These are phyloP conservation scores for Purpureocillium lavendulum DNA, from an alignment of 2,329 filamentous ascomycete genomes.

Conservation along the genomic window DNA sequence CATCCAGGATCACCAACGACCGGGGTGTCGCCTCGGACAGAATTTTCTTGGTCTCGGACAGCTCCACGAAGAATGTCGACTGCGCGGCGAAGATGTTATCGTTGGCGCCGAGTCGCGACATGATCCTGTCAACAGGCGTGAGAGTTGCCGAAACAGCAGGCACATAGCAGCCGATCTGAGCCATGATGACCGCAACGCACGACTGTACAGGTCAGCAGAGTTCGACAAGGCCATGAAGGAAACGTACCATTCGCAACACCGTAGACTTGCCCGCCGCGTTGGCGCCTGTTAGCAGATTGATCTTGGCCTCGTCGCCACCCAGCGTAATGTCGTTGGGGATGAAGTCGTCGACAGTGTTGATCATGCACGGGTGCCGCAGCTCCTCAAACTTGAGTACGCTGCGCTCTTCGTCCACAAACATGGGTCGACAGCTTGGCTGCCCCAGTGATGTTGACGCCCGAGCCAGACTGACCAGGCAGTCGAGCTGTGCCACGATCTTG, in stretches of 20 bases:
- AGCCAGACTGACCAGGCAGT: conserved; percentile 88
- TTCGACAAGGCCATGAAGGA: no score
- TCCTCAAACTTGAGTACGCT: conserved; percentile 89
- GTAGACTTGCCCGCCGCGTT: conserved; percentile 98
- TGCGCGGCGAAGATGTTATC: conserved; percentile 99
- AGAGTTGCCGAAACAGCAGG: conserved; percentile 75
- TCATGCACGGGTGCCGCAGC: conserved; percentile 90
- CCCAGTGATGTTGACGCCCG: conserved; percentile 80
- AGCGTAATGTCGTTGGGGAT: conserved; percentile 92
- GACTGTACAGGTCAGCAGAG: conserved; percentile 43
- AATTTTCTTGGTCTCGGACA: conserved; percentile 98
- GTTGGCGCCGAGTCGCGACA: conserved; percentile 94
- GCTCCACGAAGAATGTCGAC: conserved; percentile 95
- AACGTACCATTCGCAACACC: conserved; percentile 77
- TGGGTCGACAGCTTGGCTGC: conserved; percentile 77
- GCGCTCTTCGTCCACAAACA: conserved; percentile 77
- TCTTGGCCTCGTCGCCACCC: conserved; percentile 72
- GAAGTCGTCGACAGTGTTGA: conserved; percentile 82
- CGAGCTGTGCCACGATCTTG: conserved; percentile 81
- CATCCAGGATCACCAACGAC: conserved; percentile 92
- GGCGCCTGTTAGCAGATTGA: conserved; percentile 86
- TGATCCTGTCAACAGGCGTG: conserved; percentile 92
- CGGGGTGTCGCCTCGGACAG: conserved; percentile 87
- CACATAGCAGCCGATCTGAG: conserved; percentile 89
- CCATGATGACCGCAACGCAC: conserved; percentile 94